These are phyloP conservation scores for Penicillium sp. DNA, from an alignment of 2,329 filamentous ascomycete species.

Conservation along the genomic window DNA sequence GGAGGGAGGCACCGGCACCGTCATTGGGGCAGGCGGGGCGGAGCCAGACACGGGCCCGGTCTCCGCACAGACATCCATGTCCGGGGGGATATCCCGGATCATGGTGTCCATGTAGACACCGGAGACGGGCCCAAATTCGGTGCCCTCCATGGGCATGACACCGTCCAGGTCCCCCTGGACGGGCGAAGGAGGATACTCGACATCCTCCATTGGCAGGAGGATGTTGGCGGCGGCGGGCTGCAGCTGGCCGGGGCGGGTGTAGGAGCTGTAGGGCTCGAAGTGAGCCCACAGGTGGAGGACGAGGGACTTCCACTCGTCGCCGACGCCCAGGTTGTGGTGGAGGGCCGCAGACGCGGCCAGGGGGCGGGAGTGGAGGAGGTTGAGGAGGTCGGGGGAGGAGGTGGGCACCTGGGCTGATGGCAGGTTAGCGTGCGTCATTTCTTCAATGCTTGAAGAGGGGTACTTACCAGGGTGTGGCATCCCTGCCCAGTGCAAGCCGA, in stretches of 20 bases:
- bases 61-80: constrained; percentile 1
- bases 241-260: background rate
- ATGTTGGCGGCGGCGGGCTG: background rate
- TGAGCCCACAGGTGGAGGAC: background rate
- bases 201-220: background rate
- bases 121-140: background rate
- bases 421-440: background rate
- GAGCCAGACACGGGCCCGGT: background rate
- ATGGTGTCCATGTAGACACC: background rate
- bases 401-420: background rate
- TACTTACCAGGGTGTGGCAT: background rate
- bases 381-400: background rate
- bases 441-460: background rate
- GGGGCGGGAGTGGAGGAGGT: background rate
- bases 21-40: background rate
- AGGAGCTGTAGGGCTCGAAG: background rate
- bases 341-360: background rate
- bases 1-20: background rate
- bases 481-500: constrained; percentile 7
- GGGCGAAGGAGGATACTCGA: too few species aligned
- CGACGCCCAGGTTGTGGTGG: background rate
- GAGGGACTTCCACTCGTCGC: background rate
- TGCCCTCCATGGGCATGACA: background rate
- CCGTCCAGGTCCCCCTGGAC: too few species aligned
- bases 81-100: background rate